Conservation (phyloP, 73 alveolate genomes). For the Durusdinium trenchii region DNA sequence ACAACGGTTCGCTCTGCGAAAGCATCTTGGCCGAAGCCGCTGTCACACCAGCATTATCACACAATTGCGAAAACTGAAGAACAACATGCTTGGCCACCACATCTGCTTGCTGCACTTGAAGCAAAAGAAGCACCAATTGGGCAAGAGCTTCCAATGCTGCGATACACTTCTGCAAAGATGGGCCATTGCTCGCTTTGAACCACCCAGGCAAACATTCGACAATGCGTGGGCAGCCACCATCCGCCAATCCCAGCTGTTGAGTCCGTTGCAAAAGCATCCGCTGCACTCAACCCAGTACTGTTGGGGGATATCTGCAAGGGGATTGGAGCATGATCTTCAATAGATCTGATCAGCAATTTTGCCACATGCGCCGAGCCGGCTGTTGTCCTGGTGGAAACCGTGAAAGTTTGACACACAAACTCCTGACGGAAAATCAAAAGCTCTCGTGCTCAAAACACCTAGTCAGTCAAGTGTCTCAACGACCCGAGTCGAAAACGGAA, state of each 20-base stretch:
- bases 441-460: too few species aligned
- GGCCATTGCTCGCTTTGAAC: background rate
- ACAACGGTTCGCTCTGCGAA: background rate
- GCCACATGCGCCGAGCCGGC: too few species aligned
- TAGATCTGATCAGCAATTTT: too few species aligned
- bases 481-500: too few species aligned
- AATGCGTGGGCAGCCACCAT: background rate
- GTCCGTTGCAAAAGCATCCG: background rate
- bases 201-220: background rate
- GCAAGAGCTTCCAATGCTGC: conserved; percentile 5
- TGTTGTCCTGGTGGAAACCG: too few species aligned
- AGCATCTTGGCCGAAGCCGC: background rate
- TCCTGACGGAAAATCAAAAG: too few species aligned
- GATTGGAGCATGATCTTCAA: too few species aligned
- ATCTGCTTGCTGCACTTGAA: too few species aligned
- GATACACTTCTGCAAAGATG: background rate
- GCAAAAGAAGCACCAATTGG: background rate
- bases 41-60: background rate
- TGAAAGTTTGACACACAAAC: too few species aligned
- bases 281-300: background rate
- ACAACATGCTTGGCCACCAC: background rate
- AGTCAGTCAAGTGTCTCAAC: too few species aligned
- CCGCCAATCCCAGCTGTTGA: background rate
- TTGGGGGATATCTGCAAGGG: background rate
- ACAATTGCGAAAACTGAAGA: background rate